Conservation (phyloP, 225 moss, liverwort and hornwort species). For the Rhytidiadelphus loreus region DNA sequence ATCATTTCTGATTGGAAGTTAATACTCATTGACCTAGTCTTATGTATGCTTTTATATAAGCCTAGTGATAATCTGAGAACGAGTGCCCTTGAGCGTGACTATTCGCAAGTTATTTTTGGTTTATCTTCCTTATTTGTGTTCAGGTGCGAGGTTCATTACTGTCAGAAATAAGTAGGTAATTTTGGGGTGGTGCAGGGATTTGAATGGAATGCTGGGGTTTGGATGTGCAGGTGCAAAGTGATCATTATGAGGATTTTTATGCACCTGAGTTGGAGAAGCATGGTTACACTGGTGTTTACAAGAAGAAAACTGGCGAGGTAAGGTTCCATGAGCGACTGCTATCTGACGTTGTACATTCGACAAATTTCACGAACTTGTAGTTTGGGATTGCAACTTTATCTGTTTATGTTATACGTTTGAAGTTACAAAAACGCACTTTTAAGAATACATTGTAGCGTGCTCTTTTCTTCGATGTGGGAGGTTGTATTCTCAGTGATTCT, state of each 20-base stretch:
- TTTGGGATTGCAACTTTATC: neutral
- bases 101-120: neutral
- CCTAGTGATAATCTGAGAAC: neutral
- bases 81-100: neutral
- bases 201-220: conserved; percentile 8
- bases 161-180: neutral
- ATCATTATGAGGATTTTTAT: conserved; percentile 85
- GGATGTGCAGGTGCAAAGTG: conserved; percentile 70
- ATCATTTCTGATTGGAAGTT: neutral
- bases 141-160: neutral
- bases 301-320: conserved; percentile 47
- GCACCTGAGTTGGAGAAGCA: conserved; percentile 86
- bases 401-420: neutral
- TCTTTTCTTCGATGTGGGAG: neutral
- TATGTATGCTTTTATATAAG: neutral
- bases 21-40: neutral
- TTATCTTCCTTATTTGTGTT: neutral
- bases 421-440: neutral
- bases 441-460: neutral
- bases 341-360: neutral
- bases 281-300: conserved; percentile 84
- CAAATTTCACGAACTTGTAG: neutral
- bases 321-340: neutral
- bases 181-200: neutral
- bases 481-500: neutral